Conservation (phyloP, 495 filamentous ascomycete genomes). For the Cairneyella variabilis region DNA sequence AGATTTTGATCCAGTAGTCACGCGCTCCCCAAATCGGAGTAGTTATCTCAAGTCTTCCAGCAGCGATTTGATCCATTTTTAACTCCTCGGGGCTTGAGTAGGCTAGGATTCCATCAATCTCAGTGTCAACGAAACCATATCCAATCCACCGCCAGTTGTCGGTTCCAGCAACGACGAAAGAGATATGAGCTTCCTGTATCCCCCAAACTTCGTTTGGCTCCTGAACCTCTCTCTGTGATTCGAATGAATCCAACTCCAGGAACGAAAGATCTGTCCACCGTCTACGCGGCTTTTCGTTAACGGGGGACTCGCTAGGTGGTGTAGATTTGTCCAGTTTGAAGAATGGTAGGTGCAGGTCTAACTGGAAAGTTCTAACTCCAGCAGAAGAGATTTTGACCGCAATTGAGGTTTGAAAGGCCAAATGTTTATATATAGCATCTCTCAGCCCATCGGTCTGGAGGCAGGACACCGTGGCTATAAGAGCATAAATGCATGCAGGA, state of each 20-base stretch:
- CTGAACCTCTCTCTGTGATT: neutral
- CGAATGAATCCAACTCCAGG: neutral
- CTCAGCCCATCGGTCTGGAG: neutral
- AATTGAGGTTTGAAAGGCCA: neutral
- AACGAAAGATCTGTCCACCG: slow-evolving; percentile 9
- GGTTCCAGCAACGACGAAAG: neutral
- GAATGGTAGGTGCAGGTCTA: slow-evolving; percentile 7
- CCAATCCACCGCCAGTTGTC: slow-evolving; percentile 4
- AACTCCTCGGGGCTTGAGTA: neutral
- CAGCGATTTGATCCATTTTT: neutral
- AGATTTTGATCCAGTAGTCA: slow-evolving; percentile 4
- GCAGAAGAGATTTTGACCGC: slow-evolving; percentile 5
- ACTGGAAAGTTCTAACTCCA: slow-evolving; percentile 1
- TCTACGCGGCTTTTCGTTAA: slow-evolving; percentile 1
- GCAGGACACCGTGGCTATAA: neutral
- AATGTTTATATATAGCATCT: slow-evolving; percentile 2
- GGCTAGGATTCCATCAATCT: slow-evolving; percentile 2
- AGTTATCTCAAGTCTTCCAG: neutral
- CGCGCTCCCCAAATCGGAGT: neutral
- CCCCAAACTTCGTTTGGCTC: slow-evolving; percentile 6
- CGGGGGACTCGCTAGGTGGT: neutral
- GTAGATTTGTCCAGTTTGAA: neutral
- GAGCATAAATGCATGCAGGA: slow-evolving; percentile 8
- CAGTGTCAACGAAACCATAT: slow-evolving; percentile 10
- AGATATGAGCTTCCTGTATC: slow-evolving; percentile 7